Conservation (phyloP, 352 stramenopile species). For the Peronospora belbahrii region DNA sequence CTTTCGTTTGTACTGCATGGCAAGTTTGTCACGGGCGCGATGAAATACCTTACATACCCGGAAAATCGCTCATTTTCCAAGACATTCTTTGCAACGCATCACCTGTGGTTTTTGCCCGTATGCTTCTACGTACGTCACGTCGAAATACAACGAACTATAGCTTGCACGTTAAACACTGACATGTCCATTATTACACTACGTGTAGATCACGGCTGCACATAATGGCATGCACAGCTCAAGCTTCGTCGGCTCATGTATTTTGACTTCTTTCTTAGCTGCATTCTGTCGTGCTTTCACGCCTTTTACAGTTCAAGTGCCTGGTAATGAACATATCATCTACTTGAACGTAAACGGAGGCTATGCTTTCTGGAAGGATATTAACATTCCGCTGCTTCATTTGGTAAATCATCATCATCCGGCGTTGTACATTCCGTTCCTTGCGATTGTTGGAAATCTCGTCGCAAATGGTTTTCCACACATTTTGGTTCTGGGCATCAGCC, state of each 20-base stretch:
- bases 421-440: constrained; percentile 68
- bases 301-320: constrained; percentile 54
- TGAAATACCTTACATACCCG: constrained; percentile 86
- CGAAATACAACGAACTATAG: background rate
- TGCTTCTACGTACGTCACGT: constrained; percentile 53
- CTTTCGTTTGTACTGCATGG: constrained; percentile 56
- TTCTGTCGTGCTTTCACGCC: constrained; percentile 55
- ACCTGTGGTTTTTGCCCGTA: constrained; percentile 78
- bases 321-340: constrained; percentile 65
- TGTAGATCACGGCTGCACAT: constrained; percentile 52
- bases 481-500: constrained; percentile 47
- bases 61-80: constrained; percentile 79
- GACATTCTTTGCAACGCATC: constrained; percentile 74
- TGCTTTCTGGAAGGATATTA: constrained; percentile 78
- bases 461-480: constrained; percentile 68
- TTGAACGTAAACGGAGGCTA: constrained; percentile 79
- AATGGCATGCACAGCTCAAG: constrained; percentile 70
- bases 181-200: background rate
- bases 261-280: constrained; percentile 54
- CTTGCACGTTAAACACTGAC: background rate
- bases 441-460: constrained; percentile 54
- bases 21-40: constrained; percentile 85
- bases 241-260: constrained; percentile 42
- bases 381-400: constrained; percentile 62
- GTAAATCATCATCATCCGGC: constrained; percentile 61